These are phyloP conservation scores for Rhizophlyctis rosea DNA, from an alignment of 192 early-diverging fungal genomes.

Conservation along the genomic window DNA sequence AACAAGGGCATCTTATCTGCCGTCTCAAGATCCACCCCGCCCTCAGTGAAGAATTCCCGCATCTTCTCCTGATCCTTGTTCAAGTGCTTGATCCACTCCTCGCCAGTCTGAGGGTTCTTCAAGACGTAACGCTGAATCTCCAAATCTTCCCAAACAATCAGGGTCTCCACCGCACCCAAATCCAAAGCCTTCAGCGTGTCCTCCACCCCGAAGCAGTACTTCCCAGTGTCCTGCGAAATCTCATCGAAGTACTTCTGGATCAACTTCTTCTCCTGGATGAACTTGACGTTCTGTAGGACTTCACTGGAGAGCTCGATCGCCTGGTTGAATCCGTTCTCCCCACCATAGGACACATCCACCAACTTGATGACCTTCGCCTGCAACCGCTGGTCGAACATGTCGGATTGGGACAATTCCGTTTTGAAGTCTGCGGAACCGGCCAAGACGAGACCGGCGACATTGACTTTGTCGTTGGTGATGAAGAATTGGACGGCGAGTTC, in stretches of 20 bases:
- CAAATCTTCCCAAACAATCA: conserved; percentile 97
- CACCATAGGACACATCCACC: conserved; percentile 98
- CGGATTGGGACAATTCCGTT: conserved; percentile 90
- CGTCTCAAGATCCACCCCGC: conserved; percentile 75
- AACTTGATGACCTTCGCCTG: conserved; percentile 84
- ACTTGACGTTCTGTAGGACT: conserved; percentile 93
- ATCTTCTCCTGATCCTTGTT: conserved; percentile 85
- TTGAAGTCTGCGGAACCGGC: conserved; percentile 99
- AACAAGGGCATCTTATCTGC: conserved; percentile 78
- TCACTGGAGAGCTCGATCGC: conserved; percentile 93
- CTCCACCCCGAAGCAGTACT: conserved; percentile 92
- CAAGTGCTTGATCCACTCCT: conserved; percentile 67
- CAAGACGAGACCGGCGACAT: conserved; percentile 83
- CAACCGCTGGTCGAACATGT: conserved; percentile 93
- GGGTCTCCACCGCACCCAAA: conserved; percentile 95
- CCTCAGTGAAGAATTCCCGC: conserved; percentile 63
- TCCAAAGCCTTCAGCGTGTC: conserved; percentile 96
- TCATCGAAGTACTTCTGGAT: conserved; percentile 96
- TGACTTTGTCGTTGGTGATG: conserved; percentile 88
- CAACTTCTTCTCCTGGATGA: conserved; percentile 98
- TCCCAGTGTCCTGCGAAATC: conserved; percentile 94
- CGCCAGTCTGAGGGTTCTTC: conserved; percentile 68
- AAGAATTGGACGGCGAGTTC: conserved; percentile 96
- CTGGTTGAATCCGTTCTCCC: conserved; percentile 98
- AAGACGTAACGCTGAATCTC: conserved; percentile 76